These are phyloP conservation scores for Dispira simplex DNA, from an alignment of 192 early-diverging fungal genomes.

Conservation along the genomic window DNA sequence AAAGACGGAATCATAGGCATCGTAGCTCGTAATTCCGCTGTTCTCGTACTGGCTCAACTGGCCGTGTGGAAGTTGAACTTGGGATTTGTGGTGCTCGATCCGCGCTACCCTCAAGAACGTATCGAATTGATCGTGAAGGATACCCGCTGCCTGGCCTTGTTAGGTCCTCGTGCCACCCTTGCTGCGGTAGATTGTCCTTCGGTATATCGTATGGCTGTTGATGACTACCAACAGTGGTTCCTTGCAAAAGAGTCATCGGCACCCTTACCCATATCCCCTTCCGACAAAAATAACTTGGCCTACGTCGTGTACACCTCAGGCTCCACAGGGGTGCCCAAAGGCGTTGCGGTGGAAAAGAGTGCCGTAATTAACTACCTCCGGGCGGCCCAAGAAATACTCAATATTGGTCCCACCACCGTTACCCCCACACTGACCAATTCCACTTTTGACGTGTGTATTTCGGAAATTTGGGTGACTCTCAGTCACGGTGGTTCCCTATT, in stretches of 20 bases:
- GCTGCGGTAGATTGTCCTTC: background rate
- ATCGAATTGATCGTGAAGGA: background rate
- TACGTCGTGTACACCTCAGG: conserved; percentile 1
- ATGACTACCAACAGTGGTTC: too few relatives aligned
- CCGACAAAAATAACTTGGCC: background rate
- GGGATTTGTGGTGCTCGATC: background rate
- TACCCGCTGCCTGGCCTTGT: background rate
- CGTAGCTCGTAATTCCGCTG: background rate
- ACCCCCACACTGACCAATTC: background rate
- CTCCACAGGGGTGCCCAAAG: conserved; percentile 1
- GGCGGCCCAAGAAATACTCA: background rate
- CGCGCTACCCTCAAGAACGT: background rate
- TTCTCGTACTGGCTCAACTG: background rate
- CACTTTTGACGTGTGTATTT: conserved; percentile 1
- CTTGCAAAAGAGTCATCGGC: background rate
- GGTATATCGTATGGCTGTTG: background rate
- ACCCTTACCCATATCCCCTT: background rate
- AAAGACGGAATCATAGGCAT: background rate
- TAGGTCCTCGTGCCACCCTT: background rate
- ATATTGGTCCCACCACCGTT: background rate
- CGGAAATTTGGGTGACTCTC: background rate
- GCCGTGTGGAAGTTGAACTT: background rate
- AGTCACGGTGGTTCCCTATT: background rate
- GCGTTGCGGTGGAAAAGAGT: background rate
- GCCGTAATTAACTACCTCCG: background rate